These are phyloP conservation scores for Podosphaera aphanis DNA, from an alignment of 2,329 filamentous ascomycete species.

Conservation along the genomic window DNA sequence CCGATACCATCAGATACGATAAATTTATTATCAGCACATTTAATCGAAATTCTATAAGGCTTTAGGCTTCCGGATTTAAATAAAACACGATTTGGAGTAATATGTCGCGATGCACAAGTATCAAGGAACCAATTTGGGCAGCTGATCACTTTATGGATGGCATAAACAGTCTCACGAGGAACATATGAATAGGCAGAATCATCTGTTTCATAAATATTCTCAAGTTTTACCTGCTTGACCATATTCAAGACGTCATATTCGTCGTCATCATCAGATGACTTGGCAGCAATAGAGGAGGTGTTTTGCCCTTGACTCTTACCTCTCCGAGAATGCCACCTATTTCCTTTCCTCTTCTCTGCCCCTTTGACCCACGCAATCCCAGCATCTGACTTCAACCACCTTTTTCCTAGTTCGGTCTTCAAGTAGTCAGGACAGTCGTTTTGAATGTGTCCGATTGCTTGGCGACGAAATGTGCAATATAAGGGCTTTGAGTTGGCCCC, in stretches of 20 bases:
- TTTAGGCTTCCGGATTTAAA: neutral
- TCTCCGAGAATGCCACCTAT: neutral
- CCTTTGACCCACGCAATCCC: neutral
- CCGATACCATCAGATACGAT: neutral
- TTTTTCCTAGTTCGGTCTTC: neutral
- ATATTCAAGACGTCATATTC: neutral
- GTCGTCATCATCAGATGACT: neutral
- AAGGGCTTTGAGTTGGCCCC: neutral
- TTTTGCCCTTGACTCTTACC: neutral
- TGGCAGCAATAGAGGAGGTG: neutral
- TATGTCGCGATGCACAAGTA: neutral
- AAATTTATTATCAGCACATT: neutral
- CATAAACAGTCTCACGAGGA: neutral
- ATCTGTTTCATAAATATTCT: neutral
- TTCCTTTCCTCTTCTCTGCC: neutral
- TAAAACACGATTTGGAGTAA: neutral
- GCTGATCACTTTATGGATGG: neutral
- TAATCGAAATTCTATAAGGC: neutral
- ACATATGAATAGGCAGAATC: neutral
- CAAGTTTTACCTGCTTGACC: neutral
- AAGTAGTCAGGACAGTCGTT: neutral
- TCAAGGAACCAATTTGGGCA: neutral
- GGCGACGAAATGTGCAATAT: neutral
- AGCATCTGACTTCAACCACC: neutral
- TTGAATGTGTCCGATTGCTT: neutral